These are phyloP conservation scores for Ceratobasidium sp. DNA, from an alignment of 1,284 basidiomycete species.

Conservation along the genomic window DNA sequence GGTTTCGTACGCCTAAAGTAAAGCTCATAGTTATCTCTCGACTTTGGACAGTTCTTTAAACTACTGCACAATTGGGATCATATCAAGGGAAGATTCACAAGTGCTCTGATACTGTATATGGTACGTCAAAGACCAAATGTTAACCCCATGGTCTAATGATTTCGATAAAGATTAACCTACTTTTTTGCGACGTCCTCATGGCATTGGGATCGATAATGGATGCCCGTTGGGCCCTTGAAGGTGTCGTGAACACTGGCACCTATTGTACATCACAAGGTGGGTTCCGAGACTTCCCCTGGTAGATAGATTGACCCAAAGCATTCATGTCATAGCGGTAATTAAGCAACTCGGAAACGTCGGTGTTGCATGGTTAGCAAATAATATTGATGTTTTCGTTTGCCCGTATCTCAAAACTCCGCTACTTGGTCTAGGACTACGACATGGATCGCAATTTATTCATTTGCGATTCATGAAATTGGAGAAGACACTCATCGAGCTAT, in stretches of 20 bases:
- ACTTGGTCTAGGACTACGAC: background rate
- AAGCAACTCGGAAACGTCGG: slow-evolving; percentile 6
- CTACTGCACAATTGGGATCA: background rate
- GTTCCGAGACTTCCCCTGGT: background rate
- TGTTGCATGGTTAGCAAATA: slow-evolving; percentile 3
- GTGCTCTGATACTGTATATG: background rate
- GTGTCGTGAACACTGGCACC: slow-evolving; percentile 56
- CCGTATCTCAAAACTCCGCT: background rate
- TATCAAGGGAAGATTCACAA: background rate
- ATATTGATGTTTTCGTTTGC: background rate
- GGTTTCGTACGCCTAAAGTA: background rate
- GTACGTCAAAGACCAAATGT: background rate
- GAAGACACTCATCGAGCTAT: background rate
- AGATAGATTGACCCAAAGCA: background rate
- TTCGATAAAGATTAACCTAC: slow-evolving; percentile 50
- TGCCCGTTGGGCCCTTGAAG: slow-evolving; percentile 59
- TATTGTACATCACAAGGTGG: slow-evolving; percentile 62
- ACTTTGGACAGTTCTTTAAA: background rate
- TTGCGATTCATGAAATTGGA: background rate
- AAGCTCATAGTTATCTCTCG: background rate
- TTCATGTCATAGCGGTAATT: background rate
- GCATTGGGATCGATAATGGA: slow-evolving; percentile 61
- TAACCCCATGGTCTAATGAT: background rate
- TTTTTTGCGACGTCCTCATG: slow-evolving; percentile 62
- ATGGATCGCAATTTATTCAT: background rate